These are phyloP conservation scores for Paecilomyces formosus DNA, from an alignment of 2,329 filamentous ascomycete species.

Conservation along the genomic window DNA sequence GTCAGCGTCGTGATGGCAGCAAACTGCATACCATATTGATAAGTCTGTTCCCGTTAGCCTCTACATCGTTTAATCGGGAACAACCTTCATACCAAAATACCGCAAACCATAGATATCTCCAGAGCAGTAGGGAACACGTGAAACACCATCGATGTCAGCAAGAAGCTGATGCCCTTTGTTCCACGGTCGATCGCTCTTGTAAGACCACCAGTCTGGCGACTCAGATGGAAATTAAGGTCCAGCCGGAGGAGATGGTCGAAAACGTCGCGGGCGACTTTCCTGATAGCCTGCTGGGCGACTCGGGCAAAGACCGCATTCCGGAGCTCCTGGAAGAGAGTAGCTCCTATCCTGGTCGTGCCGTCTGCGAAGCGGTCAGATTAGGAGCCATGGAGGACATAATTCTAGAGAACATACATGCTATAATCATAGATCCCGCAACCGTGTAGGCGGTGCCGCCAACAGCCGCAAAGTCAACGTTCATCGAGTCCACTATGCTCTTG, in stretches of 20 bases:
- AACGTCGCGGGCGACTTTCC: conserved; percentile 82
- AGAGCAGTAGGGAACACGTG: conserved; percentile 89
- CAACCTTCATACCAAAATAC: conserved; percentile 58
- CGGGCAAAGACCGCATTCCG: conserved; percentile 95
- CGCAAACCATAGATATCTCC: conserved; percentile 92
- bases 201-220: conserved; percentile 87
- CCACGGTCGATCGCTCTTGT: conserved; percentile 92
- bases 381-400: neutral
- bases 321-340: conserved; percentile 84
- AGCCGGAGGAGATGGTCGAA: conserved; percentile 83
- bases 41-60: conserved; percentile 49
- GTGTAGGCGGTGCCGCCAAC: conserved; percentile 83
- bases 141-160: conserved; percentile 97
- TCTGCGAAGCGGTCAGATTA: conserved; percentile 39
- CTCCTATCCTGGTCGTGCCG: conserved; percentile 78
- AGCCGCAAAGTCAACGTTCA: conserved; percentile 90
- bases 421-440: conserved; percentile 83
- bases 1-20: conserved; percentile 83
- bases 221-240: conserved; percentile 88
- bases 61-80: neutral
- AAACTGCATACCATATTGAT: conserved; percentile 88
- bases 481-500: conserved; percentile 92
- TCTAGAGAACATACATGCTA: conserved; percentile 58
- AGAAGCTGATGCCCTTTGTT: conserved; percentile 96
- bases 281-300: conserved; percentile 93